A percentile compares a stretch with the other conserved stretches of the same genome.
Evolutionary conservation across 139 green algal species (phyloP).

Genomic region (Dunaliella primolecta): DNA sequence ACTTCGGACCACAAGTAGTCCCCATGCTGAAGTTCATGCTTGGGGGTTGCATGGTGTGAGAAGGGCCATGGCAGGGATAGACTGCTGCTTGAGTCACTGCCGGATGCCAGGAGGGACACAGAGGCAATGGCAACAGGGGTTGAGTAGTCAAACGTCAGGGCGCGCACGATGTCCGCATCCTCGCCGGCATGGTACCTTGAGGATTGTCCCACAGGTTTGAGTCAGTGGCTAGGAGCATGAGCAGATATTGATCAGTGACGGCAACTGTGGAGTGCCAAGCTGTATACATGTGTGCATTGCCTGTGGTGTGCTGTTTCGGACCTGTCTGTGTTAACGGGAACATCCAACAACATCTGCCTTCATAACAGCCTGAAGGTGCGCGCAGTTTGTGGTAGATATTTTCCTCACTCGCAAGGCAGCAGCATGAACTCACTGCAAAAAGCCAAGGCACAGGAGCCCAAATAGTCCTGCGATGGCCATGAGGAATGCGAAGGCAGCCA

Average conservation of each 20-base stretch:
- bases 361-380: too few relatives aligned
- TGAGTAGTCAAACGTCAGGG: slow-evolving; percentile 25
- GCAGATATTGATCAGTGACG: too few relatives aligned
- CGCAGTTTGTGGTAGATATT: too few relatives aligned
- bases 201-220: too few relatives aligned
- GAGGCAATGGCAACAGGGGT: slow-evolving; percentile 4
- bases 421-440: neutral
- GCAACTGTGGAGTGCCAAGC: too few relatives aligned
- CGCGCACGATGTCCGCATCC: neutral
- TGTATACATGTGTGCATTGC: too few relatives aligned
- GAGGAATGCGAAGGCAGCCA: neutral
- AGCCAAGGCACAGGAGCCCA: neutral
- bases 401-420: too few relatives aligned
- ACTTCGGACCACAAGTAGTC: neutral
- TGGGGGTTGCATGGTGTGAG: neutral
- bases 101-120: neutral
- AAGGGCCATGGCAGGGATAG: neutral
- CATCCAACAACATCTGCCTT: too few relatives aligned
- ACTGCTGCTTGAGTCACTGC: neutral
- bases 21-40: neutral
- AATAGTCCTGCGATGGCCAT: neutral
- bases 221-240: too few relatives aligned
- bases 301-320: too few relatives aligned
- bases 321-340: too few relatives aligned
- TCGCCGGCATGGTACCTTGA: neutral